Conservation (phyloP, 2,329 filamentous ascomycete species). For the Ilyonectria sp. region DNA sequence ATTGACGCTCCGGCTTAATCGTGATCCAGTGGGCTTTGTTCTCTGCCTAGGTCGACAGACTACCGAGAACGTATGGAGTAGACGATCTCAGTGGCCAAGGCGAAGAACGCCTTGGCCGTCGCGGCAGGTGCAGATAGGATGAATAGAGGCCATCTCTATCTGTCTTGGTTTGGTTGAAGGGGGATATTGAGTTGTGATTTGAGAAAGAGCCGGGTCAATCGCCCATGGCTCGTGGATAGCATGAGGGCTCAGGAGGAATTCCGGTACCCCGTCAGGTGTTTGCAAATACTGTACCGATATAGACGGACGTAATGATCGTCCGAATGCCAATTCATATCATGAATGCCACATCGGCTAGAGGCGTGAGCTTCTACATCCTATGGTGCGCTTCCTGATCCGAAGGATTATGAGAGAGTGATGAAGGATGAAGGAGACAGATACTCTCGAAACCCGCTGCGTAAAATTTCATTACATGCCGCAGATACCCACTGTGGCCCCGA, state of each 20-base stretch:
- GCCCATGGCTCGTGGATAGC: too few relatives aligned
- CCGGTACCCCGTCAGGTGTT: not conserved
- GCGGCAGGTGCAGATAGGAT: conserved; percentile 59
- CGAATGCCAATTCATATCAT: conserved; percentile 12
- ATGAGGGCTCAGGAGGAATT: not conserved
- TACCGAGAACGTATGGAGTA: conserved; percentile 84
- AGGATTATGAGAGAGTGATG: conserved; percentile 24
- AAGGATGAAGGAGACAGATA: conserved; percentile 26
- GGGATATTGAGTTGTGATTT: not conserved
- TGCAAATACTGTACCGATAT: conserved; percentile 13
- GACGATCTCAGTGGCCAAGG: conserved; percentile 75
- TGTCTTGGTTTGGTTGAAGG: conserved; percentile 7
- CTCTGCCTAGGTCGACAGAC: conserved; percentile 83
- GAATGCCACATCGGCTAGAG: not conserved
- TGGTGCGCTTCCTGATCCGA: conserved; percentile 16
- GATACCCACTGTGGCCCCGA: conserved; percentile 31
- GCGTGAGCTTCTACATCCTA: not conserved
- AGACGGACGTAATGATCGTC: conserved; percentile 8
- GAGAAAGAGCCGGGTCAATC: not conserved
- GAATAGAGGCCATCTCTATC: conserved; percentile 10
- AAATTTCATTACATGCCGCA: conserved; percentile 41
- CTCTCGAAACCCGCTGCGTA: conserved; percentile 13
- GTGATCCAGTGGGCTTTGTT: conserved; percentile 78
- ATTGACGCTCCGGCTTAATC: conserved; percentile 99
- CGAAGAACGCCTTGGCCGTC: conserved; percentile 65